Evolutionary conservation across 768 basidiomycete genomes (phyloP).

Genomic region (Trametes maxima): DNA sequence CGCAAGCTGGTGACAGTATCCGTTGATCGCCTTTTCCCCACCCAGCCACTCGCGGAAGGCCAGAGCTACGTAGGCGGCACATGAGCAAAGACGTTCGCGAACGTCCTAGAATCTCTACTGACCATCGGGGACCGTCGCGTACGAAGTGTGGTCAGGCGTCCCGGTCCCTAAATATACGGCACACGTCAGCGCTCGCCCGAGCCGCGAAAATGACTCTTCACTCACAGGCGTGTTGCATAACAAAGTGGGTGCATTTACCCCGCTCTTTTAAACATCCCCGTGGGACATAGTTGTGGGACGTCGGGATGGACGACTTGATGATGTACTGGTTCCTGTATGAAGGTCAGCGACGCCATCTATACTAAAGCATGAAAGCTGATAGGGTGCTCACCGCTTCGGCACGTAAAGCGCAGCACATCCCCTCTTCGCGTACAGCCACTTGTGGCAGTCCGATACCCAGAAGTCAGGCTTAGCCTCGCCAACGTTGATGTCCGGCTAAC

Average conservation of each 20-base stretch:
- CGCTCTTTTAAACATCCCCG: slow-evolving; percentile 28
- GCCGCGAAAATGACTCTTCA: not conserved
- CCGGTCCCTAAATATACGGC: slow-evolving; percentile 56
- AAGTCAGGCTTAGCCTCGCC: slow-evolving; percentile 65
- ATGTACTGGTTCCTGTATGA: slow-evolving; percentile 60
- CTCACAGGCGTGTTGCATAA: slow-evolving; percentile 31
- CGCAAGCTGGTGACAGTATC: slow-evolving; percentile 72
- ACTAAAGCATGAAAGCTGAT: not conserved
- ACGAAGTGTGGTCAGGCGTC: slow-evolving; percentile 57
- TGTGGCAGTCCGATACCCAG: slow-evolving; percentile 85
- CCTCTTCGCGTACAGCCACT: slow-evolving; percentile 80
- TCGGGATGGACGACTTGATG: slow-evolving; percentile 62
- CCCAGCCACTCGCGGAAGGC: slow-evolving; percentile 75
- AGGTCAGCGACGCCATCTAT: not conserved
- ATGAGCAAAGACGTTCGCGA: not conserved
- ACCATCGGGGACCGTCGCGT: slow-evolving; percentile 59
- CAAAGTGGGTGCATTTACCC: slow-evolving; percentile 25
- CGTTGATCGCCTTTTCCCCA: slow-evolving; percentile 71
- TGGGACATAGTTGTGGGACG: slow-evolving; percentile 53
- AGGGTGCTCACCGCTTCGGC: slow-evolving; percentile 50
- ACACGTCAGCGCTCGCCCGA: not conserved
- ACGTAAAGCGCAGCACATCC: slow-evolving; percentile 76
- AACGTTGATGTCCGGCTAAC: slow-evolving; percentile 51
- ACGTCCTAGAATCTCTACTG: slow-evolving; percentile 5
- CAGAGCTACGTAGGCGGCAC: slow-evolving; percentile 48